Percentiles rank a stretch among this genome's conserved stretches.
These are phyloP conservation scores for Rhodotorula sphaerocarpa DNA, from an alignment of 768 basidiomycete species.

Conservation along the genomic window DNA sequence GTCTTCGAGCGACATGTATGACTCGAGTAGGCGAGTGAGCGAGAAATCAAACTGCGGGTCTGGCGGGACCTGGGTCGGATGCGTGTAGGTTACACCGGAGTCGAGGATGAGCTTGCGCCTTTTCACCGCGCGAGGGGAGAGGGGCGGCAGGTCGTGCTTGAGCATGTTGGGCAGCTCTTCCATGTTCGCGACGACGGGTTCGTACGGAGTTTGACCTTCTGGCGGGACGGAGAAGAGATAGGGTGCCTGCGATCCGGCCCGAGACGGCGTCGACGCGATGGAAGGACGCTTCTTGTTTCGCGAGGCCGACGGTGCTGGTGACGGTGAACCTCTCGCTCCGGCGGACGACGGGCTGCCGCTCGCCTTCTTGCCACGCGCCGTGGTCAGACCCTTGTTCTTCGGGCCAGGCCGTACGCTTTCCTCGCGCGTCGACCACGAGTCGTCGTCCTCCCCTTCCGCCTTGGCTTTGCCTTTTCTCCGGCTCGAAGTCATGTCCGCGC, in stretches of 20 bases:
- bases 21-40: conserved; percentile 54
- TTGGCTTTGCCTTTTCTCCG: conserved; percentile 17
- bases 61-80: conserved; percentile 61
- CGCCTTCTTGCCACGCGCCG: background rate
- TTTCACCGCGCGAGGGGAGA: conserved; percentile 13
- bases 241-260: conserved; percentile 18
- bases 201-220: background rate
- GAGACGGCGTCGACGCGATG: conserved; percentile 1
- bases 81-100: conserved; percentile 51
- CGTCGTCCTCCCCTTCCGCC: conserved; percentile 25
- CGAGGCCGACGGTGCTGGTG: background rate
- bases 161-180: conserved; percentile 16
- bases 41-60: conserved; percentile 52
- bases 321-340: background rate
- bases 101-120: conserved; percentile 26
- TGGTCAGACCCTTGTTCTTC: background rate
- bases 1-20: conserved; percentile 53
- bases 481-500: background rate
- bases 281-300: conserved; percentile 15
- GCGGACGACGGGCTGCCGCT: conserved; percentile 9
- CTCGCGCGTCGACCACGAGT: background rate
- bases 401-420: background rate
- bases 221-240: conserved; percentile 3
- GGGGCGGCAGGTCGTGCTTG: conserved; percentile 21
- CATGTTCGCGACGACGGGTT: conserved; percentile 14